phyloP scores from a whole-genome alignment of 2,329 filamentous ascomycete genomes.

The Cephalotrichum gorgonifer region DNA sequence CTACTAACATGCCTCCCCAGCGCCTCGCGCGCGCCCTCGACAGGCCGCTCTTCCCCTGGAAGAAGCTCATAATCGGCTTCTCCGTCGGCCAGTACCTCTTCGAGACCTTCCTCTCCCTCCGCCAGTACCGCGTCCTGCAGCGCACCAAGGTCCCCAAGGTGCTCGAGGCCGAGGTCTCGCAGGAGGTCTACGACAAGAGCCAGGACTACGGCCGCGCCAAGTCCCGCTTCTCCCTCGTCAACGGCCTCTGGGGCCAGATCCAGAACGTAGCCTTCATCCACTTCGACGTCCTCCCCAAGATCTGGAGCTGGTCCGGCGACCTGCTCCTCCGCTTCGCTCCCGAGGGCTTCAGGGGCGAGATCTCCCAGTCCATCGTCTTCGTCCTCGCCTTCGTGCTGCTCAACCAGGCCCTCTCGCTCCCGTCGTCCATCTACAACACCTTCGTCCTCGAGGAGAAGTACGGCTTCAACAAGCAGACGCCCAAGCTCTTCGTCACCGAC shows the following conservation, averaged over 20 bases:
- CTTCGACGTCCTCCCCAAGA: slow-evolving; percentile 78
- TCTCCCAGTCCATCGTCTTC: slow-evolving; percentile 87
- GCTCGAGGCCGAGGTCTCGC: slow-evolving; percentile 75
- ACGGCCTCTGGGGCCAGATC: slow-evolving; percentile 71
- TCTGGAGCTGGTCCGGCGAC: slow-evolving; percentile 75
- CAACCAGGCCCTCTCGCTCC: slow-evolving; percentile 69
- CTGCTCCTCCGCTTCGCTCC: slow-evolving; percentile 68
- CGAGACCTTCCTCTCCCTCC: slow-evolving; percentile 78
- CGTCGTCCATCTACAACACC: slow-evolving; percentile 79
- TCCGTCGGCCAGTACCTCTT: slow-evolving; percentile 84
- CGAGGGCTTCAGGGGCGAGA: slow-evolving; percentile 75
- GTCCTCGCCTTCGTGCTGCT: slow-evolving; percentile 78
- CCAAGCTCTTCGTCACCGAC: slow-evolving; percentile 78
- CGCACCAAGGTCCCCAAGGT: slow-evolving; percentile 42
- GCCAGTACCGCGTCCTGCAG: slow-evolving; percentile 82
- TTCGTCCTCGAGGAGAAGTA: slow-evolving; percentile 96
- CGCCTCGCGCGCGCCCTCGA: slow-evolving; percentile 79
- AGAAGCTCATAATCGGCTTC: slow-evolving; percentile 90
- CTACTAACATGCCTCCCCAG: slow-evolving; percentile 22
- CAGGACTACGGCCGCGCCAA: slow-evolving; percentile 88
- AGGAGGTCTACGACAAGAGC: slow-evolving; percentile 88
- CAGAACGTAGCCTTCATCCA: slow-evolving; percentile 87
- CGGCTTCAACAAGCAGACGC: slow-evolving; percentile 97
- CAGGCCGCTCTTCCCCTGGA: slow-evolving; percentile 92
- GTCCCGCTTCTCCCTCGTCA: slow-evolving; percentile 77